Percentiles rank a stretch among this genome's conserved stretches.
Evolutionary conservation across 805 yeast species (phyloP).

Genomic region (Debaryomyces maramus): DNA sequence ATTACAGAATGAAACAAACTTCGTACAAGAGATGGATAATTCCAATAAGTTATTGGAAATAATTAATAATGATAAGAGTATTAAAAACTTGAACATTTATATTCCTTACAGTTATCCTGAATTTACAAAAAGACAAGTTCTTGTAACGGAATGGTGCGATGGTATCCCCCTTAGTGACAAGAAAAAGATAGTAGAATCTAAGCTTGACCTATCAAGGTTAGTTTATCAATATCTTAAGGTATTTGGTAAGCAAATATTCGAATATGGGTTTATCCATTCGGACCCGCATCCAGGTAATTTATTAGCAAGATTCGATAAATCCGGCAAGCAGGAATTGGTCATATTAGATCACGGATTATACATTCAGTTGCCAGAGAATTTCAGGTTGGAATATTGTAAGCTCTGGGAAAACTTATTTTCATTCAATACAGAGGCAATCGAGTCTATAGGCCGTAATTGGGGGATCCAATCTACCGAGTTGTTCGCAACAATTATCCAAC

Average conservation of each 20-base stretch:
- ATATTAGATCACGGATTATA: conserved; percentile 77
- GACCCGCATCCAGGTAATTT: conserved; percentile 85
- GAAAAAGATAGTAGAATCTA: conserved; percentile 38
- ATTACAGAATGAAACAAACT: conserved; percentile 61
- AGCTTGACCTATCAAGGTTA: conserved; percentile 40
- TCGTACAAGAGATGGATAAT: conserved; percentile 55
- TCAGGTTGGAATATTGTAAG: conserved; percentile 55
- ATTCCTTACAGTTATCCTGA: conserved; percentile 55
- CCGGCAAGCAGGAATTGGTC: conserved; percentile 55
- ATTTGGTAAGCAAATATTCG: conserved; percentile 59
- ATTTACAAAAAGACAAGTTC: conserved; percentile 48
- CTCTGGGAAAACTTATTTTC: conserved; percentile 66
- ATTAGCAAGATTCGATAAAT: conserved; percentile 45
- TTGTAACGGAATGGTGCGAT: conserved; percentile 76
- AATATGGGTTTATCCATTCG: conserved; percentile 68
- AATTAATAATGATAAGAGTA: conserved; percentile 44
- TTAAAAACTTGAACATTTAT: conserved; percentile 42
- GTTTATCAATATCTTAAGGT: conserved; percentile 52
- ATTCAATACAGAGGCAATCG: conserved; percentile 48
- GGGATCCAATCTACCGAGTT: conserved; percentile 67
- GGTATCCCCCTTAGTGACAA: conserved; percentile 59
- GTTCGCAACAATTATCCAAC: conserved; percentile 55
- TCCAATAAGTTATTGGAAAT: conserved; percentile 39
- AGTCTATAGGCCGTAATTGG: conserved; percentile 56
- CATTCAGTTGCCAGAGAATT: conserved; percentile 49